Percentiles rank a stretch among this genome's conserved stretches.
phyloP scores from a whole-genome alignment of 2,329 filamentous ascomycete genomes.

The Fonsecaea pedrosoi region DNA sequence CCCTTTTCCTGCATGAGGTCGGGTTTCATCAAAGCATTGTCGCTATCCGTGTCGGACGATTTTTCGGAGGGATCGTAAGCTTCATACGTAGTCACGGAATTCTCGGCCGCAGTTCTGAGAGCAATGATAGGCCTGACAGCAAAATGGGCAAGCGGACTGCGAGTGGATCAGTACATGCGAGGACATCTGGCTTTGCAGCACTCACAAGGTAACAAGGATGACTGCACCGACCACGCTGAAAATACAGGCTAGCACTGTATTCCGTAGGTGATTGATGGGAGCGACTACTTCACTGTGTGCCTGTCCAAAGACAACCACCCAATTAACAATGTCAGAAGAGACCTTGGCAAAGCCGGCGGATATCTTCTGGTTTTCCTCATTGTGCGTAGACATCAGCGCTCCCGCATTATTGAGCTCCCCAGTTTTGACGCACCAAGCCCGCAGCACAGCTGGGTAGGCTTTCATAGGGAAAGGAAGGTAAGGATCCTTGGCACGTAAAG shows the following conservation, averaged over 20 bases:
- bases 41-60: constrained; percentile 23
- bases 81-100: constrained; percentile 53
- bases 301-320: constrained; percentile 82
- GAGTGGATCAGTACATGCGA: constrained; percentile 47
- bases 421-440: constrained; percentile 62
- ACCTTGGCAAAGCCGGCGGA: constrained; percentile 79
- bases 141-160: constrained; percentile 73
- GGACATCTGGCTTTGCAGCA: constrained; percentile 54
- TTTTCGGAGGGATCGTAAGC: constrained; percentile 61
- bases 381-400: constrained; percentile 70
- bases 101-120: constrained; percentile 75
- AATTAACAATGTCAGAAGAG: constrained; percentile 72
- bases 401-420: constrained; percentile 64
- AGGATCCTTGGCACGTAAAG: constrained; percentile 40
- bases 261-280: constrained; percentile 75
- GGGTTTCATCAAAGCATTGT: constrained; percentile 39
- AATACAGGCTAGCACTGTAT: constrained; percentile 80
- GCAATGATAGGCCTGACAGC: constrained; percentile 79
- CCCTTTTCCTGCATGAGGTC: constrained; percentile 46
- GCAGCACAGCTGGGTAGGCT: constrained; percentile 67
- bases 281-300: constrained; percentile 73
- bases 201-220: constrained; percentile 53
- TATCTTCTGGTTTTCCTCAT: constrained; percentile 72
- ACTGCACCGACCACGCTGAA: constrained; percentile 82
- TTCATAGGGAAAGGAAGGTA: constrained; percentile 63